Conservation (phyloP, 2,329 filamentous ascomycete genomes). For the Nemania serpens region DNA sequence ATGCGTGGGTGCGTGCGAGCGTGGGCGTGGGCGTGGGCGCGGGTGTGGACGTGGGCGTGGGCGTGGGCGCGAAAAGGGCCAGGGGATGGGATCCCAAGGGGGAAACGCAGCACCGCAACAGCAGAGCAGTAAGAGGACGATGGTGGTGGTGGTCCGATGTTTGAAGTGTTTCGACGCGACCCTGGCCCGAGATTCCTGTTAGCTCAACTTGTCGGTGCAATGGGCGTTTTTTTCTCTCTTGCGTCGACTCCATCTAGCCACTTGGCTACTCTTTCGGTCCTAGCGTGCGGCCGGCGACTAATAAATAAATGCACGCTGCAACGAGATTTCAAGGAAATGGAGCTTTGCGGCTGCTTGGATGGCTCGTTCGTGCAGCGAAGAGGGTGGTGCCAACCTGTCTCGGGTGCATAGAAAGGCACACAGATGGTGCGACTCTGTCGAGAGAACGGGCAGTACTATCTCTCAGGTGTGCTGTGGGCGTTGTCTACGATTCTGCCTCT, state of each 20-base stretch:
- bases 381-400: conserved; percentile 21
- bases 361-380: conserved; percentile 36
- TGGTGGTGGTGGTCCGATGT: conserved; percentile 41
- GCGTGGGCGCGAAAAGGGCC: conserved; percentile 20
- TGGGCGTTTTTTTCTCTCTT: conserved; percentile 39
- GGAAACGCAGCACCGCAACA: conserved; percentile 30
- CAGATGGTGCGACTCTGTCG: background rate
- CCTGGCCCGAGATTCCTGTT: conserved; percentile 45
- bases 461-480: background rate
- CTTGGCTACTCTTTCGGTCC: conserved; percentile 38
- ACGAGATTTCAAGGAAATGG: conserved; percentile 36
- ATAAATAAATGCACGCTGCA: conserved; percentile 34
- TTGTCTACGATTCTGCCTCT: conserved; percentile 20
- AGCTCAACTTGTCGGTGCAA: conserved; percentile 40
- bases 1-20: conserved; percentile 16
- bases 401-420: conserved; percentile 21
- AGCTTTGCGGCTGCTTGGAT: conserved; percentile 40
- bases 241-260: conserved; percentile 28
- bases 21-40: no score
- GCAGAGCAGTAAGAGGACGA: conserved; percentile 26
- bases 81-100: conserved; percentile 30
- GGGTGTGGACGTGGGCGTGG: no score
- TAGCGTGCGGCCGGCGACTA: conserved; percentile 34
- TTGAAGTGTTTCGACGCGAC: conserved; percentile 44
- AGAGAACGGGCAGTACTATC: background rate